These are phyloP conservation scores for Allantophomopsis cytisporea DNA, from an alignment of 2,329 filamentous ascomycete genomes.

Conservation along the genomic window DNA sequence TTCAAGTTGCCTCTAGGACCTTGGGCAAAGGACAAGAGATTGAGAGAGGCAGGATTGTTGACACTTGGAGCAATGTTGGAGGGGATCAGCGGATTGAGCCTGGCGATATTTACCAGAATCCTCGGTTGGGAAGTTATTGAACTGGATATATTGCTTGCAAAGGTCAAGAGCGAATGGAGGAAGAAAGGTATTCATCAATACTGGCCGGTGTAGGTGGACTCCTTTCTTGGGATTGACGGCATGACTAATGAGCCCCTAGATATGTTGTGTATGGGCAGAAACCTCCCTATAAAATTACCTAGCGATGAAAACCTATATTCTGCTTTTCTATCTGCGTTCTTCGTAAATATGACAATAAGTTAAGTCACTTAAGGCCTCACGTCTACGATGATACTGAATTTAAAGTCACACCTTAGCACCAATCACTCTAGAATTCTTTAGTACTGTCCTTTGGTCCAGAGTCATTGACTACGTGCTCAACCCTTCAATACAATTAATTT, in stretches of 20 bases:
- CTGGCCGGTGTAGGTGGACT: background rate
- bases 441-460: too few relatives aligned
- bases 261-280: background rate
- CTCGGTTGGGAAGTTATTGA: background rate
- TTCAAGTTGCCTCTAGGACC: slow-evolving; percentile 31
- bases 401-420: too few relatives aligned
- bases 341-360: too few relatives aligned
- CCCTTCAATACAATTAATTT: too few relatives aligned
- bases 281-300: background rate
- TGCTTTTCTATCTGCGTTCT: too few relatives aligned
- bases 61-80: background rate
- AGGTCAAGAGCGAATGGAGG: background rate
- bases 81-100: background rate
- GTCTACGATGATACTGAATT: too few relatives aligned
- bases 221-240: background rate
- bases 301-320: too few relatives aligned
- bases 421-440: too few relatives aligned
- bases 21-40: slow-evolving; percentile 30
- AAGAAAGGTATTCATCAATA: background rate
- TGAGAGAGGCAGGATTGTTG: slow-evolving; percentile 24
- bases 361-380: too few relatives aligned
- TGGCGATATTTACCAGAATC: background rate
- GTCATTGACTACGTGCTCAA: too few relatives aligned
- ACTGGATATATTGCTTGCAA: background rate
- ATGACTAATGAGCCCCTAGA: background rate